These are phyloP conservation scores for Penicillium sp. DNA, from an alignment of 2,329 filamentous ascomycete genomes.

Conservation along the genomic window DNA sequence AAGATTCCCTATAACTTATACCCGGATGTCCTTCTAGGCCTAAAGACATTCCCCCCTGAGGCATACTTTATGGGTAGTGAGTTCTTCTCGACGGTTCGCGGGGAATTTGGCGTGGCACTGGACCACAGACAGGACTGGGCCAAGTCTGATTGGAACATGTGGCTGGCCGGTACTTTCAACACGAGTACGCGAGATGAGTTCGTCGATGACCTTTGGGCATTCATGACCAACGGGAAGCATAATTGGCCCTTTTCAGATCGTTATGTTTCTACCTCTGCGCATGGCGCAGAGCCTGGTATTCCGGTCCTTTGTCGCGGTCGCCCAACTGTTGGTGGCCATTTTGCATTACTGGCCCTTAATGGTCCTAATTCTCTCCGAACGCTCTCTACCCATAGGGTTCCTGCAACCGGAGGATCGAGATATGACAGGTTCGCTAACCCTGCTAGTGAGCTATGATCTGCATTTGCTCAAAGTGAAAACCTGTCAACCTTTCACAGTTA, in stretches of 20 bases:
- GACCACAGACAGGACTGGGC: constrained; percentile 47
- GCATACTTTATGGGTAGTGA: constrained; percentile 42
- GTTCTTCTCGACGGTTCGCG: constrained; percentile 44
- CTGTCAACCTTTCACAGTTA: neutral
- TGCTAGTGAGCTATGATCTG: constrained; percentile 21
- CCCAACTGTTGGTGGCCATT: constrained; percentile 50
- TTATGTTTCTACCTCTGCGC: constrained; percentile 42
- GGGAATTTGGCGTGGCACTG: constrained; percentile 45
- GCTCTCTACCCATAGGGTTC: constrained; percentile 11
- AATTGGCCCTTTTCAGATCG: constrained; percentile 51
- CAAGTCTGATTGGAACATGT: constrained; percentile 53
- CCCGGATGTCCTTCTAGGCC: constrained; percentile 45
- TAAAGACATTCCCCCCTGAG: constrained; percentile 43
- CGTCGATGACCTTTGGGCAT: constrained; percentile 47
- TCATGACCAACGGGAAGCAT: constrained; percentile 49
- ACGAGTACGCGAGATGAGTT: constrained; percentile 37
- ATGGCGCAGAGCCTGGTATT: constrained; percentile 36
- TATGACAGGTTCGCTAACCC: constrained; percentile 10
- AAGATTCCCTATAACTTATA: constrained; percentile 50
- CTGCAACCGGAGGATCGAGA: neutral
- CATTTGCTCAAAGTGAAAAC: neutral
- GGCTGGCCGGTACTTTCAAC: constrained; percentile 43
- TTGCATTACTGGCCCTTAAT: constrained; percentile 46
- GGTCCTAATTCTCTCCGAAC: constrained; percentile 33
- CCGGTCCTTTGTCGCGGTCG: constrained; percentile 44